Percentiles rank a stretch among this genome's conserved stretches.
phyloP scores from a whole-genome alignment of 768 basidiomycete genomes.

The Boletales sp. region DNA sequence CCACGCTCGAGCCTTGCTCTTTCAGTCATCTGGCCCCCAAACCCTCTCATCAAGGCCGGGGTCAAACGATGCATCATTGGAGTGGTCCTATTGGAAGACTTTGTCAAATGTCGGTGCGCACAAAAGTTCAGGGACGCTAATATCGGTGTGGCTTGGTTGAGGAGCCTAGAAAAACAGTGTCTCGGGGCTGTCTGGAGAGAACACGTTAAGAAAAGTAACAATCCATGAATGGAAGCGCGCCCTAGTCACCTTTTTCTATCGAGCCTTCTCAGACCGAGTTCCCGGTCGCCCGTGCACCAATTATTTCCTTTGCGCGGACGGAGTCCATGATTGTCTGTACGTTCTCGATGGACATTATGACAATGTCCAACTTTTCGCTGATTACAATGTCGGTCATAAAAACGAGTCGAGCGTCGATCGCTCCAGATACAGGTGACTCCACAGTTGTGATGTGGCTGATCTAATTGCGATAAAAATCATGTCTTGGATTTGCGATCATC shows the following conservation, averaged over 20 bases:
- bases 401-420: conserved; percentile 18
- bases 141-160: conserved; percentile 71
- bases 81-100: conserved; percentile 87
- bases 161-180: conserved; percentile 76
- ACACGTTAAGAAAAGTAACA: conserved; percentile 21
- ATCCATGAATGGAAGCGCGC: conserved; percentile 3
- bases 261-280: neutral
- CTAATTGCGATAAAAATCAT: conserved; percentile 13
- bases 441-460: conserved; percentile 35
- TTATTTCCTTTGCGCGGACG: conserved; percentile 12
- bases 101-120: conserved; percentile 90
- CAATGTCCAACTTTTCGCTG: conserved; percentile 11
- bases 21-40: conserved; percentile 80
- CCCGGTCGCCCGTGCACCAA: conserved; percentile 17
- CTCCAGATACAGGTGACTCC: neutral
- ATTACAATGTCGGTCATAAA: conserved; percentile 32
- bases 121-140: conserved; percentile 65
- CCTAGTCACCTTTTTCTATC: neutral
- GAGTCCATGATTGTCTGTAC: conserved; percentile 10
- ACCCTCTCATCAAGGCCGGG: conserved; percentile 68
- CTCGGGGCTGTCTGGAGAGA: conserved; percentile 72
- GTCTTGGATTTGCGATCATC: too few relatives aligned
- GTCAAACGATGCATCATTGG: conserved; percentile 83
- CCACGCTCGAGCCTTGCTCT: conserved; percentile 96
- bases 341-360: conserved; percentile 23